Conservation (phyloP, 2,329 filamentous ascomycete species). For the Lecanosticta acicola region DNA sequence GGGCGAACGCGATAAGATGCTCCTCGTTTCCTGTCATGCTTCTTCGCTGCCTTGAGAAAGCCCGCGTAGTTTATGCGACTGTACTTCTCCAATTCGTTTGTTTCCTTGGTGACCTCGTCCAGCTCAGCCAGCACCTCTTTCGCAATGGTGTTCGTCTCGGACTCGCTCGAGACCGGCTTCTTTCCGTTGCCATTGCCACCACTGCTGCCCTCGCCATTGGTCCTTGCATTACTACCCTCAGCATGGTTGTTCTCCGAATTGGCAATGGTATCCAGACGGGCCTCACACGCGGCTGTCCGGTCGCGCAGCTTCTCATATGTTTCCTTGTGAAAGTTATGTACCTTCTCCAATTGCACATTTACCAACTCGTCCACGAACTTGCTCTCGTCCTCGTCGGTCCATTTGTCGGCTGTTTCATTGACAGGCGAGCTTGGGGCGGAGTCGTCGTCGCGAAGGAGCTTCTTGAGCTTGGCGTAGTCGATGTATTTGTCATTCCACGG, state of each 20-base stretch:
- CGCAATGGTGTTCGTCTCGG: conserved; percentile 49
- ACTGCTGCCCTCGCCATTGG: conserved; percentile 11
- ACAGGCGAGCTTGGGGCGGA: conserved; percentile 39
- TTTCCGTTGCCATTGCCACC: conserved; percentile 28
- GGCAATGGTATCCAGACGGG: conserved; percentile 55
- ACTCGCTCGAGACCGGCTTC: conserved; percentile 34
- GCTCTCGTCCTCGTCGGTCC: conserved; percentile 93
- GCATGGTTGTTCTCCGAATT: conserved; percentile 31
- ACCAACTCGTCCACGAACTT: conserved; percentile 91
- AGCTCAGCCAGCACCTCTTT: conserved; percentile 72
- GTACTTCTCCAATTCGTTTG: conserved; percentile 90
- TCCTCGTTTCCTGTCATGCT: conserved; percentile 92
- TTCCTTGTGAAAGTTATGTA: conserved; percentile 78
- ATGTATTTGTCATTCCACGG: conserved; percentile 94
- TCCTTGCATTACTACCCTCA: conserved; percentile 5
- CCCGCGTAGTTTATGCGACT: conserved; percentile 96
- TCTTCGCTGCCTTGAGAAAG: conserved; percentile 97
- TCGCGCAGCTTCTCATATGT: conserved; percentile 78
- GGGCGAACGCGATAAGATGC: conserved; percentile 81
- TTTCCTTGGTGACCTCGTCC: conserved; percentile 80
- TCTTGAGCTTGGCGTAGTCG: conserved; percentile 90
- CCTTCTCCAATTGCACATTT: conserved; percentile 92
- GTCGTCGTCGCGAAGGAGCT: conserved; percentile 67
- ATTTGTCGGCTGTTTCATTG: conserved; percentile 48
- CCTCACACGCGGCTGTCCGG: conserved; percentile 65